These are phyloP conservation scores for Panicum hallii DNA, from an alignment of 202 grass and related monocot genomes.

Conservation along the genomic window DNA sequence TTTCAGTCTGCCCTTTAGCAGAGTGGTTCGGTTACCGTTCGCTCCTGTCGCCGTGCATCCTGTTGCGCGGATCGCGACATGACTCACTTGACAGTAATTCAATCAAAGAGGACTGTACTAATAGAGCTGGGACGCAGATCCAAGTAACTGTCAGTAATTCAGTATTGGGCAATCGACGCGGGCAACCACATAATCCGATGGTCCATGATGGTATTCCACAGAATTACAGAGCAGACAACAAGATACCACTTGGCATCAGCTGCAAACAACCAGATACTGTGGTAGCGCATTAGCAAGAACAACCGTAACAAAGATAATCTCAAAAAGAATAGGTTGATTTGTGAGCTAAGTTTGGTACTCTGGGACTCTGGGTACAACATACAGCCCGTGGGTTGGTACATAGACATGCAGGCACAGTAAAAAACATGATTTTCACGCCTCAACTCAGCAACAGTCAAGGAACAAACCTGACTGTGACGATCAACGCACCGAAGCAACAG, in stretches of 20 bases:
- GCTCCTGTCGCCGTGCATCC: neutral
- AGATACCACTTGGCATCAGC: neutral
- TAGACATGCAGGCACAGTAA: slow-evolving; percentile 18
- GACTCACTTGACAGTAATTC: neutral
- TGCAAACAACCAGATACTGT: neutral
- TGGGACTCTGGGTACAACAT: slow-evolving; percentile 24
- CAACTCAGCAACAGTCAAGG: neutral
- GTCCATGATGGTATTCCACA: neutral
- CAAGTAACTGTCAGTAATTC: too few relatives aligned
- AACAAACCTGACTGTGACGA: neutral
- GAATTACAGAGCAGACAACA: neutral
- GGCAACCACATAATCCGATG: neutral
- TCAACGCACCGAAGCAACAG: slow-evolving; percentile 18
- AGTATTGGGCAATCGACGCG: too few relatives aligned
- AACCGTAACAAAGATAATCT: neutral
- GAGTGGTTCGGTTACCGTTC: neutral
- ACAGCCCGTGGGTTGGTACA: slow-evolving; percentile 41
- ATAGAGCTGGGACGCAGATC: neutral
- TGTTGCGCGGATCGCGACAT: neutral
- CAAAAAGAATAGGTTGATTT: slow-evolving; percentile 10
- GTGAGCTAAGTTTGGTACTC: slow-evolving; percentile 1
- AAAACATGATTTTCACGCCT: neutral
- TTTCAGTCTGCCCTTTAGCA: neutral
- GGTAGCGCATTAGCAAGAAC: neutral
- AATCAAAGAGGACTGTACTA: neutral